Base-by-base conservation (phyloP, 345 rosid species). In the Eutrema yunnanense region DNA sequence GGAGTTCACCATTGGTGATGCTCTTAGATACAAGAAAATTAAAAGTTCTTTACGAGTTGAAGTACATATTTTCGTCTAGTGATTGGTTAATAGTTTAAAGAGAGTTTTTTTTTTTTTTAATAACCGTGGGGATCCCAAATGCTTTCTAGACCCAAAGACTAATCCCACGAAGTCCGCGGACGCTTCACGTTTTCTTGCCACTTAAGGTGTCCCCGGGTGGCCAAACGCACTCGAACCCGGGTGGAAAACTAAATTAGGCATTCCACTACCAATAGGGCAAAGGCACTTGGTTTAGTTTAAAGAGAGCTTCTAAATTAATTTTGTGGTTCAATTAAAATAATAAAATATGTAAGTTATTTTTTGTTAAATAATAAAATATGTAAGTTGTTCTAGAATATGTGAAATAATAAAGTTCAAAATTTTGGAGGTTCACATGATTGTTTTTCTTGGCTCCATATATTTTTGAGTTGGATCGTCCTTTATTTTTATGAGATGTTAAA, bases 11-110 rank as follows among this genome's bases (percentile, higher is more conserved):
- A n/a, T n/a, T n/a, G n/a, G n/a, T n/a, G n/a, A n/a, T n/a, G n/a
- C n/a, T n/a, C n/a, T n/a, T n/a, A 53, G 52, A 67, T 6, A 42
- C 6, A 13, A 68, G 33, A 48, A 43, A 22, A 55, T 16, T 48
- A 27, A 55, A 48, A 59, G 22, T 48, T 59, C 49, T 49, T 70
- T 66, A 58, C 74, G 58, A 48, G 58, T 14, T 59, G 48, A 22
- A 22, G 26, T 22, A 22, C 1, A 22, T 22, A 22, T 8, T 37
- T 3, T 70, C 0, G 11, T 49, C 36, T 47, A 3, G 46, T 3
- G 6, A 47, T 47, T 13, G 7, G 65, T 22, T 3, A 34, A 69
- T 26, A 57, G 12, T 47, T 19, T 38, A 3, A 41, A 41, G 50
- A 61, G 50, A 22, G 16, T 16, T 16, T 16, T 16, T 16, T 16